Percentiles rank a stretch among this genome's conserved stretches.
phyloP scores from a whole-genome alignment of 2,329 filamentous ascomycete species.

The Phaeosphaeria sp. region DNA sequence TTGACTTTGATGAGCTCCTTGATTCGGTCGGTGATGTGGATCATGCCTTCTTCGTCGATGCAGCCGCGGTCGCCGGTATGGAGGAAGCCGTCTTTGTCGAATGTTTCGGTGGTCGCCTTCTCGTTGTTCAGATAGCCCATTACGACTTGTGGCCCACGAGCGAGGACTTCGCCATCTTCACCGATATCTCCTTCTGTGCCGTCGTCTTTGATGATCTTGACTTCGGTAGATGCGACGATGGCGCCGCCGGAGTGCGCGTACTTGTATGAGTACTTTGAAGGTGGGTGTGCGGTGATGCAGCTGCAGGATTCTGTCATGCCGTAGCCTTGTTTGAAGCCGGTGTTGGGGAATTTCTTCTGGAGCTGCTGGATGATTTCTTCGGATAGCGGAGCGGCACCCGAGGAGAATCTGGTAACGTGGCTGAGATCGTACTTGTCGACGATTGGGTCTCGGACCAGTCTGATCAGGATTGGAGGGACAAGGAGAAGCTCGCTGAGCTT shows the following conservation, averaged over 20 bases:
- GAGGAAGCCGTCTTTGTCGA: constrained; percentile 57
- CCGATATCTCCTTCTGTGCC: constrained; percentile 61
- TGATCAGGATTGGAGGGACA: constrained; percentile 67
- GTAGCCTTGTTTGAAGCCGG: constrained; percentile 70
- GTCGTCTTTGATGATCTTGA: constrained; percentile 66
- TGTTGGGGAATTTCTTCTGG: constrained; percentile 63
- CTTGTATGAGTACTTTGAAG: constrained; percentile 62
- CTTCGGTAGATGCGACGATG: constrained; percentile 64
- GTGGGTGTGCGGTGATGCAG: constrained; percentile 69
- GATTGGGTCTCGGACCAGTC: constrained; percentile 64
- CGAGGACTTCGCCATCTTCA: constrained; percentile 60
- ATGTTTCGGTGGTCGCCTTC: constrained; percentile 52
- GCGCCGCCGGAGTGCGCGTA: constrained; percentile 65
- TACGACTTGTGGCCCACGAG: constrained; percentile 56
- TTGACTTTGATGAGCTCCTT: constrained; percentile 75
- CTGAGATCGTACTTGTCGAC: constrained; percentile 64
- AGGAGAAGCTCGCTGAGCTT: constrained; percentile 58
- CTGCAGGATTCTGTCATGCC: constrained; percentile 73
- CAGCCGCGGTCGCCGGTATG: constrained; percentile 66
- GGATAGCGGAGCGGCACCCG: constrained; percentile 66
- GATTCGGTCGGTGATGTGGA: constrained; percentile 66
- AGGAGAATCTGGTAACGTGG: constrained; percentile 63
- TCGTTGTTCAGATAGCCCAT: constrained; percentile 59
- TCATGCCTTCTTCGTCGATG: constrained; percentile 62
- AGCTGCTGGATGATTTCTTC: constrained; percentile 65